Evolutionary conservation across 805 yeast genomes (phyloP).

Genomic region (Blastobotrys parvus): DNA sequence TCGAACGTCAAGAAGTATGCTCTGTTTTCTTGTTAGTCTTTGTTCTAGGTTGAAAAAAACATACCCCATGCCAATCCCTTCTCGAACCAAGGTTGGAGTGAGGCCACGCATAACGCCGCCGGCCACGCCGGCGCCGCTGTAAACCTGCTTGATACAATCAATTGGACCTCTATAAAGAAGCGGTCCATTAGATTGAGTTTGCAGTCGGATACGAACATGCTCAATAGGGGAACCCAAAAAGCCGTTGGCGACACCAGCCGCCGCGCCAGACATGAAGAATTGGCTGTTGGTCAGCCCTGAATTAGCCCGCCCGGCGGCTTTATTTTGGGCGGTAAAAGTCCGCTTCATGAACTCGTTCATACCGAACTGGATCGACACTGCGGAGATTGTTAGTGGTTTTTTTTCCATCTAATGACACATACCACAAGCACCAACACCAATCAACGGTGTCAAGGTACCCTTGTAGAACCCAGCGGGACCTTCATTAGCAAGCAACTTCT

Average conservation of each 20-base stretch:
- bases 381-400: too few species aligned
- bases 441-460: constrained; percentile 86
- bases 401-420: too few species aligned
- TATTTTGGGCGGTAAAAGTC: constrained; percentile 43
- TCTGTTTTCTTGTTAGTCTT: not conserved
- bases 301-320: constrained; percentile 28
- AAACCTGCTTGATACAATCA: constrained; percentile 56
- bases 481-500: constrained; percentile 62
- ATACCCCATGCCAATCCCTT: constrained; percentile 74
- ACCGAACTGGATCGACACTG: constrained; percentile 91
- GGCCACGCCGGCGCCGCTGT: constrained; percentile 41
- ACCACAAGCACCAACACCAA: constrained; percentile 98
- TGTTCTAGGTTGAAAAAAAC: not conserved
- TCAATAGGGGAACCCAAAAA: constrained; percentile 90
- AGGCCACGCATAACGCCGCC: constrained; percentile 71
- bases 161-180: constrained; percentile 65
- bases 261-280: constrained; percentile 74
- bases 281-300: constrained; percentile 45
- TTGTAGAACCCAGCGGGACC: constrained; percentile 84
- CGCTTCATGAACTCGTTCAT: constrained; percentile 93
- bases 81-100: constrained; percentile 75
- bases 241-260: constrained; percentile 90
- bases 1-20: constrained; percentile 82
- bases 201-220: constrained; percentile 88
- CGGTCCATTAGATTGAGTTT: constrained; percentile 62